Evolutionary conservation across 208 protist genomes (phyloP).

Genomic region (Herpetomonas muscarum): DNA sequence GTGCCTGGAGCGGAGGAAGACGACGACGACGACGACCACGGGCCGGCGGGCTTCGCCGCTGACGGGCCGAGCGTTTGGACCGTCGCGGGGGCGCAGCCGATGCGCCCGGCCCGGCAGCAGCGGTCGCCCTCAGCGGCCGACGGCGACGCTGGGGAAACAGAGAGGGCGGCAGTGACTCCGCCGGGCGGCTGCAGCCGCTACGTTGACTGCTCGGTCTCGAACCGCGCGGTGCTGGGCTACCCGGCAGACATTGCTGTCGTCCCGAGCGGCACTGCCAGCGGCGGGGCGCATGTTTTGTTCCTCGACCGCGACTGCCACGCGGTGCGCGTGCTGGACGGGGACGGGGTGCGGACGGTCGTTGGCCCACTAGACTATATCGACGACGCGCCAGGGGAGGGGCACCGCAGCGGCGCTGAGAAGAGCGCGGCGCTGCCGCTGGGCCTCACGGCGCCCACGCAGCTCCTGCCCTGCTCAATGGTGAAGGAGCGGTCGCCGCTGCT

Average conservation of each 20-base stretch:
- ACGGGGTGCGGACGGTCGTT: conserved; percentile 51
- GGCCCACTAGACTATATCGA: conserved; percentile 31
- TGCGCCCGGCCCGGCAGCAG: too few species aligned
- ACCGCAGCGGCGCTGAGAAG: not conserved
- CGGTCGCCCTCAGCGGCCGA: not conserved
- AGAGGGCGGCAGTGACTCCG: too few species aligned
- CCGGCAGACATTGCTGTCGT: conserved; percentile 37
- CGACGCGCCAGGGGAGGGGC: not conserved
- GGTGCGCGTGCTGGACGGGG: conserved; percentile 34
- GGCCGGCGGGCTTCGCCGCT: not conserved
- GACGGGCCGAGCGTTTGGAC: too few species aligned
- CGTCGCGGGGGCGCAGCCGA: too few species aligned
- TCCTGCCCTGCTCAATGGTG: conserved; percentile 21
- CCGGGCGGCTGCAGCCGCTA: conserved; percentile 5
- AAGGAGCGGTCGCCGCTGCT: conserved; percentile 27
- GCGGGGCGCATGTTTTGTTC: conserved; percentile 37
- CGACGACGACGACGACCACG: not conserved
- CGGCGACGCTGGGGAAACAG: not conserved
- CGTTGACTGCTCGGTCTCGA: conserved; percentile 26
- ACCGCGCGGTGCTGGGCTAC: conserved; percentile 34
- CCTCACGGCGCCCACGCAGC: conserved; percentile 11
- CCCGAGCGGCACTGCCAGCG: conserved; percentile 34
- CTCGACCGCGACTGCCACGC: conserved; percentile 39
- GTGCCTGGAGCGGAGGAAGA: conserved; percentile 17
- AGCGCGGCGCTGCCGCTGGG: conserved; percentile 11